Conservation (phyloP, 1,139 yeast genomes). For the Taphrina wiesneri region DNA sequence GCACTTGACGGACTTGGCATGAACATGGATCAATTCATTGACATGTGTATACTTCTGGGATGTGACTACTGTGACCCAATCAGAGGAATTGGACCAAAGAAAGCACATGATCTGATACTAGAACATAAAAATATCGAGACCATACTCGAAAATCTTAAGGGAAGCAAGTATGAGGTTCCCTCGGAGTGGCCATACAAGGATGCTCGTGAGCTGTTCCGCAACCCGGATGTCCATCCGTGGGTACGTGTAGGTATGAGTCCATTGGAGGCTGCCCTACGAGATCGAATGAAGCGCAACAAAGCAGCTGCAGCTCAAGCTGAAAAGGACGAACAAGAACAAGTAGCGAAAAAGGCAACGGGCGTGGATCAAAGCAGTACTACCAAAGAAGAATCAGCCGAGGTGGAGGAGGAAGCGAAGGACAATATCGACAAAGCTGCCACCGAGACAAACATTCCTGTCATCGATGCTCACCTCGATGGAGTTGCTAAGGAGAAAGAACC, state of each 20-base stretch:
- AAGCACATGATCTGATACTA: conserved; percentile 82
- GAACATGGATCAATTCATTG: conserved; percentile 74
- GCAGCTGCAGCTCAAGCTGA: conserved; percentile 24
- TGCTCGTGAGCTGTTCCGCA: conserved; percentile 76
- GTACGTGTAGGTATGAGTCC: conserved; percentile 25
- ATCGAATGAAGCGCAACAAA: conserved; percentile 23
- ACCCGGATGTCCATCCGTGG: conserved; percentile 64
- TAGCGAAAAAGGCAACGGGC: background rate
- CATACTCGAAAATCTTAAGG: conserved; percentile 50
- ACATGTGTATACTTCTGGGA: conserved; percentile 86
- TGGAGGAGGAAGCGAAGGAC: background rate
- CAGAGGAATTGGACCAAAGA: conserved; percentile 92
- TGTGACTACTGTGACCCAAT: conserved; percentile 97
- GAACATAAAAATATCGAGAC: conserved; percentile 81
- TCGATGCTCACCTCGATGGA: conserved; percentile 4
- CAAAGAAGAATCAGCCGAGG: background rate
- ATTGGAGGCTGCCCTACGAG: conserved; percentile 17
- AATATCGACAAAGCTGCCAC: background rate
- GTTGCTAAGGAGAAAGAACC: background rate
- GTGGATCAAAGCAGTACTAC: background rate
- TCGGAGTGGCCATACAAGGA: conserved; percentile 93
- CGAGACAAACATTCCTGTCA: background rate
- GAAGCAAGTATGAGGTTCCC: conserved; percentile 63
- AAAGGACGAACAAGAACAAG: background rate
- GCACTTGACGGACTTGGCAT: conserved; percentile 77